Evolutionary conservation across 2,329 filamentous ascomycete genomes (phyloP).

Genomic region (Cercospora sp.): DNA sequence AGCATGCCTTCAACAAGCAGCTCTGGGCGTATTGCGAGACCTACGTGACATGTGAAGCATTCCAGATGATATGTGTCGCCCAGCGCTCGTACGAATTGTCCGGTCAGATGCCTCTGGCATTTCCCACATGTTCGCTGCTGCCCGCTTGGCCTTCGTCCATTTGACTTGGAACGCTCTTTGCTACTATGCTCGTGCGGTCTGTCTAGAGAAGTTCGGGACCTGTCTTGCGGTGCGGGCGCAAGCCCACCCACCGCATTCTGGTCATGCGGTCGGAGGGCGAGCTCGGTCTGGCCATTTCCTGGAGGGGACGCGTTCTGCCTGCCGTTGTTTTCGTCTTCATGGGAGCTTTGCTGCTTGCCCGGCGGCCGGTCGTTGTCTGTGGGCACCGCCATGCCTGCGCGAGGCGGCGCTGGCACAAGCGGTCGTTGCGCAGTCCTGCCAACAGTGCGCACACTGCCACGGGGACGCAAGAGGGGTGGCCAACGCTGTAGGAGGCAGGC

Average conservation of each 20-base stretch:
- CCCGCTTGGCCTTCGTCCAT: conserved; percentile 34
- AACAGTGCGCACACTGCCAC: conserved; percentile 14
- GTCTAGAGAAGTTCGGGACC: conserved; percentile 20
- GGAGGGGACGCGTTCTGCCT: conserved; percentile 18
- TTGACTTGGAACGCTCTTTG: conserved; percentile 31
- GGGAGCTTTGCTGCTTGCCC: conserved; percentile 29
- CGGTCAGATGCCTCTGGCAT: conserved; percentile 82
- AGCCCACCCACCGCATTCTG: conserved; percentile 5
- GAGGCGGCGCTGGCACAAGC: conserved; percentile 18
- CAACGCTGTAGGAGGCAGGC: not conserved
- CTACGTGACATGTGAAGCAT: conserved; percentile 94
- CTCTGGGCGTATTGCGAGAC: conserved; percentile 38
- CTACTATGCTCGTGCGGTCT: conserved; percentile 26
- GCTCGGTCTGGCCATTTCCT: conserved; percentile 24
- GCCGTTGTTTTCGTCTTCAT: conserved; percentile 21
- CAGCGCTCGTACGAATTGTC: conserved; percentile 92
- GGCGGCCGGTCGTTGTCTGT: conserved; percentile 31
- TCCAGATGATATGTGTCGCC: conserved; percentile 95
- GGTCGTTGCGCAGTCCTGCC: conserved; percentile 13
- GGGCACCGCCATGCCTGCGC: conserved; percentile 35
- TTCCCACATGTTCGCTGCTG: conserved; percentile 65
- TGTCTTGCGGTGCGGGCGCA: conserved; percentile 19
- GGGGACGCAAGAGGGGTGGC: not conserved
- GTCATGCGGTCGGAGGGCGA: conserved; percentile 23
- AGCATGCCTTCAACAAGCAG: not conserved